phyloP scores from a whole-genome alignment of 768 basidiomycete species.

The Nidula microcarpa region DNA sequence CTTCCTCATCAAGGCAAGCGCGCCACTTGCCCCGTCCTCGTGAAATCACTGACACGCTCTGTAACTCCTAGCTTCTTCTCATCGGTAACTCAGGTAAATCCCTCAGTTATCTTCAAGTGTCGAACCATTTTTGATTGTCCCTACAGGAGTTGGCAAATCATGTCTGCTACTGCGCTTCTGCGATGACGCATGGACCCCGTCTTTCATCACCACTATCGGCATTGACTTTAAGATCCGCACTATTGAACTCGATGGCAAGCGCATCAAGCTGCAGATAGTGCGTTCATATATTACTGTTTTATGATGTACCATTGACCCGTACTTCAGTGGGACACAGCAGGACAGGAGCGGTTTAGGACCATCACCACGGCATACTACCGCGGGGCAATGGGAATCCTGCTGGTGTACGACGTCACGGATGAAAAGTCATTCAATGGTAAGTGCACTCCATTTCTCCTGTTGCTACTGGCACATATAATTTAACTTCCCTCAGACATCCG shows the following conservation, averaged over 20 bases:
- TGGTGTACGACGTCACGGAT: conserved; percentile 98
- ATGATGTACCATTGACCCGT: conserved; percentile 2
- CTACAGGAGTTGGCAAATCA: conserved; percentile 90
- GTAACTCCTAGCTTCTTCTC: conserved; percentile 69
- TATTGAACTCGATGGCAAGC: conserved; percentile 96
- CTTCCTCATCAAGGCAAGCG: conserved; percentile 84
- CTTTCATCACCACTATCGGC: conserved; percentile 99
- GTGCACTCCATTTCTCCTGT: conserved; percentile 22
- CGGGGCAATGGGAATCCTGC: conserved; percentile 96
- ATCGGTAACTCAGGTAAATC: conserved; percentile 90
- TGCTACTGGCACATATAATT: neutral
- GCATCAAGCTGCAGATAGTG: conserved; percentile 98
- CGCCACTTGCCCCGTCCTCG: conserved; percentile 8
- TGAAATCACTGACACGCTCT: conserved; percentile 6
- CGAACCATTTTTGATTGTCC: conserved; percentile 4
- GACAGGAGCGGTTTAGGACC: conserved; percentile 97
- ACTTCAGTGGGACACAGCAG: conserved; percentile 95
- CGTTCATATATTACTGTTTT: conserved; percentile 21
- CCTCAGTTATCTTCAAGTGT: conserved; percentile 1
- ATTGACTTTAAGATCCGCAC: conserved; percentile 99
- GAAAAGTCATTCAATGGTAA: conserved; percentile 92
- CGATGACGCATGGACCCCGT: conserved; percentile 99
- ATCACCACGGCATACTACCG: conserved; percentile 99
- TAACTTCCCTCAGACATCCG: conserved; percentile 71
- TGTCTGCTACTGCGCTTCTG: conserved; percentile 95